Evolutionary conservation across 768 basidiomycete genomes (phyloP).

Genomic region (Mycena kentingensis): DNA sequence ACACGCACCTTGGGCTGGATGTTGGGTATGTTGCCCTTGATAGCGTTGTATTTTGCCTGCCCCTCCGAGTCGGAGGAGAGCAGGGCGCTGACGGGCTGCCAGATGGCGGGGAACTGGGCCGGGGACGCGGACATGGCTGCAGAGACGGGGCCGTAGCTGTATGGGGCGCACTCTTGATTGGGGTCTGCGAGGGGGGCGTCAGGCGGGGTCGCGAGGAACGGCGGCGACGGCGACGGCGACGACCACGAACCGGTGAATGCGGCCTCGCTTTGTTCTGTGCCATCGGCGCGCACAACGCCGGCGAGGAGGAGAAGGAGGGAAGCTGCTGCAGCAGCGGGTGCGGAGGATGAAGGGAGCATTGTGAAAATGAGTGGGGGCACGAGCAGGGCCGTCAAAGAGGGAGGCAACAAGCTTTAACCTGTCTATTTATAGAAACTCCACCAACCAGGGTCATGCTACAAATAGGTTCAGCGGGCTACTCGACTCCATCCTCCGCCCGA

Average conservation of each 20-base stretch:
- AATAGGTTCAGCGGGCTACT: no score
- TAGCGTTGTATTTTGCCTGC: slow-evolving; percentile 43
- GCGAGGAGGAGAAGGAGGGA: background rate
- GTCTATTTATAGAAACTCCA: no score
- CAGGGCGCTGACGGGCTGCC: slow-evolving; percentile 44
- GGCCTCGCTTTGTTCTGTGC: background rate
- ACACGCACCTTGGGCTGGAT: slow-evolving; percentile 43
- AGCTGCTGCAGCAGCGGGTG: background rate
- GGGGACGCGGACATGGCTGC: slow-evolving; percentile 30
- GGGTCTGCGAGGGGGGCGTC: slow-evolving; percentile 36
- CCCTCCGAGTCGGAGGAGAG: slow-evolving; percentile 46
- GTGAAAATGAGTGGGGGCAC: no score
- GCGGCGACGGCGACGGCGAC: slow-evolving; percentile 30
- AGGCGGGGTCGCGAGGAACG: no score
- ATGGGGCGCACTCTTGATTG: slow-evolving; percentile 43
- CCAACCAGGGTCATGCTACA: no score
- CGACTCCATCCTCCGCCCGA: no score
- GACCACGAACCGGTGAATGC: slow-evolving; percentile 37
- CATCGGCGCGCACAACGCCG: background rate
- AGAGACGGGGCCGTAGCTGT: slow-evolving; percentile 41
- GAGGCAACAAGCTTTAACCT: no score
- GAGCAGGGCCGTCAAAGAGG: no score
- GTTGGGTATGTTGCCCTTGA: slow-evolving; percentile 48
- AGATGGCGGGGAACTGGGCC: slow-evolving; percentile 44
- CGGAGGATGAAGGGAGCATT: background rate